Evolutionary conservation across 2,329 filamentous ascomycete species (phyloP).

Genomic region (Penicillium glabrum): DNA sequence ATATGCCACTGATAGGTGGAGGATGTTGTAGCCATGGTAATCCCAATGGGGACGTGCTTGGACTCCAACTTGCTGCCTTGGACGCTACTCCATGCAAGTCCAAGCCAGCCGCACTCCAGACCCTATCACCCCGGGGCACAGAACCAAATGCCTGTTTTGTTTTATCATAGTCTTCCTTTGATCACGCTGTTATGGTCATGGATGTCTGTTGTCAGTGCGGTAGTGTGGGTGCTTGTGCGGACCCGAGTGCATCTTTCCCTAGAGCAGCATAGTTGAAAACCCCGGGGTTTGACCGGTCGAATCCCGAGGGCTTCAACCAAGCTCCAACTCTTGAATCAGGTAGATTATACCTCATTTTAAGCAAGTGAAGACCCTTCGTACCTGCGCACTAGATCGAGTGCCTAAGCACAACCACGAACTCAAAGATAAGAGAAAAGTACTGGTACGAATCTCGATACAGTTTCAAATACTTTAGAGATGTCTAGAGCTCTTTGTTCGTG

Average conservation of each 20-base stretch:
- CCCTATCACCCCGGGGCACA: not conserved
- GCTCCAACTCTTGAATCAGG: not conserved
- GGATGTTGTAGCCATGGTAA: conserved; percentile 1
- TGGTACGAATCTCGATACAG: not conserved
- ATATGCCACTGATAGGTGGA: conserved; percentile 1
- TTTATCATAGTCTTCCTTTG: not conserved
- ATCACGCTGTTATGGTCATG: not conserved
- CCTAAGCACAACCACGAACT: not conserved
- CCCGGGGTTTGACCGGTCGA: not conserved
- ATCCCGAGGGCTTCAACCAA: not conserved
- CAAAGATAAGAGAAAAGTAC: not conserved
- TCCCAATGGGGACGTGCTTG: conserved; percentile 9
- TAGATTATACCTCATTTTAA: not conserved
- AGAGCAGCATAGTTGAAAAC: not conserved
- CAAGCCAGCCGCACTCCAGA: not conserved
- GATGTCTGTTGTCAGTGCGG: not conserved
- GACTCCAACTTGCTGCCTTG: not conserved
- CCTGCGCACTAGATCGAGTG: not conserved
- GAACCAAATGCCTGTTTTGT: not conserved
- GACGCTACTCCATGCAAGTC: not conserved
- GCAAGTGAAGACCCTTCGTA: not conserved
- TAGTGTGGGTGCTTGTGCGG: not conserved
- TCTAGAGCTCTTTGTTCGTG: not conserved
- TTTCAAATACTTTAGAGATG: not conserved
- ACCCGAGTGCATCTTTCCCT: not conserved